These are phyloP conservation scores for Solanum neorickii DNA, from an alignment of 257 asterid species.

Conservation along the genomic window DNA sequence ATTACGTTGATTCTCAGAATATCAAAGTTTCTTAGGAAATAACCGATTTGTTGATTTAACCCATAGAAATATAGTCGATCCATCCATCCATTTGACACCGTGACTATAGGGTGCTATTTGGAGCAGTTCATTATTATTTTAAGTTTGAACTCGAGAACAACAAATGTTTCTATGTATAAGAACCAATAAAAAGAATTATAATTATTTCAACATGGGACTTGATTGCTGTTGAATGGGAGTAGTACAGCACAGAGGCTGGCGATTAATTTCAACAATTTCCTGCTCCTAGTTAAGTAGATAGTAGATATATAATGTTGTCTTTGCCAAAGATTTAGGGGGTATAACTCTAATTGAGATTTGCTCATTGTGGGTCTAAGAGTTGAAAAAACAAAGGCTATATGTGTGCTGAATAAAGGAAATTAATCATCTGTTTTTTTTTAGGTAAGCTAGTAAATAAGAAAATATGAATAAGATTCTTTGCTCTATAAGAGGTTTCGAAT, in stretches of 20 bases:
- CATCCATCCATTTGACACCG: no score
- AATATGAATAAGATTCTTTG: neutral
- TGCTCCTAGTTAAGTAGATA: neutral
- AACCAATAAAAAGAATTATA: no score
- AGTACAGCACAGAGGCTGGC: neutral
- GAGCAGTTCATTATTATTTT: neutral
- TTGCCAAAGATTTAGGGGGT: neutral
- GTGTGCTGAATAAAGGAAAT: neutral
- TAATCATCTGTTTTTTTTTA: neutral
- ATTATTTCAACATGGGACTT: neutral
- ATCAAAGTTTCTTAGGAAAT: neutral
- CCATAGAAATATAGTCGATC: no score
- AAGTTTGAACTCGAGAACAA: no score
- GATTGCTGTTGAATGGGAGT: neutral
- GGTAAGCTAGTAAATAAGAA: neutral
- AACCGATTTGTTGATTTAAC: no score
- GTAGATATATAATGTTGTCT: neutral
- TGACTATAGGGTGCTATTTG: neutral
- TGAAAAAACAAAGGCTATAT: neutral
- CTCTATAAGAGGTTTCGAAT: neutral
- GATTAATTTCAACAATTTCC: neutral
- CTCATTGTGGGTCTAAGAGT: no score
- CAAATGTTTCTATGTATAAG: no score
- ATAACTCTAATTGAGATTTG: neutral
- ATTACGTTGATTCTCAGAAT: neutral